Evolutionary conservation across 257 asterid genomes (phyloP), one percentile per base, ranked within the genome.

Genomic region (Capsicum pubescens): DNA sequence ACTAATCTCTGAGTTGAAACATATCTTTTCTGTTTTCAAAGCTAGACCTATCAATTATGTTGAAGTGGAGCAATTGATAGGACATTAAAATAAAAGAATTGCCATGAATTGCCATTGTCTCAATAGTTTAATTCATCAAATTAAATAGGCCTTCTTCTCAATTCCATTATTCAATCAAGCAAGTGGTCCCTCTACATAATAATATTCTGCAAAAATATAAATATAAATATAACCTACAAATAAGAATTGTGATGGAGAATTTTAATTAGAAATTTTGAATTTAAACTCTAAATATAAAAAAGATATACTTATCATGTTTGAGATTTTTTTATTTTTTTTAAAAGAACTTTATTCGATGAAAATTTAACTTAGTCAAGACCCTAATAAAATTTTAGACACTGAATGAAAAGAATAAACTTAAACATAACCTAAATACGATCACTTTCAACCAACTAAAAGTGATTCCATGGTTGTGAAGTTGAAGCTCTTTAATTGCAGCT

Each of bases 11-110:
- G 50, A 46, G 64, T 57, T 46, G 84, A 83, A 44, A 60, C 57
- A 8, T 52, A 58, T 42, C 44, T 44, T 39, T 56, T 26, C 36
- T 76, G 71, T 70, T 71, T 44, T 44, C 16, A 44, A 71, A 42
- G 79, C 16, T 44, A 9, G 58, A 10, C 17, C 39, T n/a, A 71
- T 17, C 17, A 17, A 70, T 44, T 70, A 71, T 12, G 52, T 84
- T 63, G 32, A 44, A 5, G 86, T 82, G 86, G 86, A 83, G 84
- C 84, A 83, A 86, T 32, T 48, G 79, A 83, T 66, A 39, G 67
- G 84, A 83, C 86, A 58, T 15, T 32, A 19, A 52, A 39, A 64
- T 26, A 26, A 26, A 26, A 26, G 74, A 57, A 42, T 44, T 77
- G 81, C 82, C 81, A 55, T 39, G 74, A 57, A 42, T 44, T 77